phyloP scores from a whole-genome alignment of 345 rosid species.

The Murraya paniculata region DNA sequence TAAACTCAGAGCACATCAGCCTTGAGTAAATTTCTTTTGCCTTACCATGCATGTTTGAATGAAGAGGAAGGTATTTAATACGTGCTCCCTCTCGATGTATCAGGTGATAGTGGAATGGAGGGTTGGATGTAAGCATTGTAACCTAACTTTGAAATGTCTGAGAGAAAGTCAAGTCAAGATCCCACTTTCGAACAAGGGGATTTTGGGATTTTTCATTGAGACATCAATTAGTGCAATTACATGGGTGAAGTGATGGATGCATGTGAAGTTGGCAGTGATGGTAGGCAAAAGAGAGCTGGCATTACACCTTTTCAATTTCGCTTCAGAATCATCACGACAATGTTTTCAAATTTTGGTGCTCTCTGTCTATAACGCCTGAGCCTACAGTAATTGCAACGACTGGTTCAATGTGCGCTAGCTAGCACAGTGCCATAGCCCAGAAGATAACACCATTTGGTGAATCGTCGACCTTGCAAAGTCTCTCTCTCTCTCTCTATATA shows the following conservation, averaged over 20 bases:
- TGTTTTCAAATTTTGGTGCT: not conserved
- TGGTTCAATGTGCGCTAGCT: not conserved
- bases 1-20: no score
- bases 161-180: not conserved
- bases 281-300: not conserved
- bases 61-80: slow-evolving; percentile 4
- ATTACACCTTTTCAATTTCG: not conserved
- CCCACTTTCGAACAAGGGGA: not conserved
- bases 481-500: no score
- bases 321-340: not conserved
- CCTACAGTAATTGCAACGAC: not conserved
- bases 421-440: not conserved
- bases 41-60: no score
- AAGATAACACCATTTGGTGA: not conserved
- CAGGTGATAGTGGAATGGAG: not conserved
- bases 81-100: not conserved
- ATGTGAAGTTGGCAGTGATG: slow-evolving; percentile 13
- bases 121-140: not conserved
- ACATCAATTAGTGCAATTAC: slow-evolving; percentile 26
- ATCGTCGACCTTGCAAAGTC: not conserved
- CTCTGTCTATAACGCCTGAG: not conserved
- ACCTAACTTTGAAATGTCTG: not conserved
- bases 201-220: not conserved
- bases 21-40: no score
- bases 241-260: slow-evolving; percentile 21